These are phyloP conservation scores for Serendipita vermifera DNA, from an alignment of 768 basidiomycete genomes.

Conservation along the genomic window DNA sequence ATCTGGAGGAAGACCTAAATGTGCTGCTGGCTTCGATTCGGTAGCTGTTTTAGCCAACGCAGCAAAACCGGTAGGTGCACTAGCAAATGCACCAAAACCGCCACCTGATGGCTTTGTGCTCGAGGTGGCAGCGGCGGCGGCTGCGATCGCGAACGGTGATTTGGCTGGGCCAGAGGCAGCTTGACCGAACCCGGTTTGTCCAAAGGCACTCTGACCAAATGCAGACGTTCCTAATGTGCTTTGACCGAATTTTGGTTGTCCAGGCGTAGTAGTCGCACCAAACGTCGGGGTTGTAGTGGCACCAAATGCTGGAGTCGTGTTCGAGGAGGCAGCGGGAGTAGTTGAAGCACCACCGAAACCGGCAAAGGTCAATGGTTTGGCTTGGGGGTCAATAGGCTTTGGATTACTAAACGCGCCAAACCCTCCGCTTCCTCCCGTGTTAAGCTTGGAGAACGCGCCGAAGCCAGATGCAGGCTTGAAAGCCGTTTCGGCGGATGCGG, in stretches of 20 bases:
- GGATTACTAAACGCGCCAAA: background rate
- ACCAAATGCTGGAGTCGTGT: background rate
- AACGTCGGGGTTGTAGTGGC: background rate
- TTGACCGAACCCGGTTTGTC: conserved; percentile 22
- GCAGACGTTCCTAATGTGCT: conserved; percentile 44
- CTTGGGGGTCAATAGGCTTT: background rate
- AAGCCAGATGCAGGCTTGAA: background rate
- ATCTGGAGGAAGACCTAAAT: background rate
- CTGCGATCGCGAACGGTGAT: conserved; percentile 5
- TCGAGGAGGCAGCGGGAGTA: too few relatives aligned
- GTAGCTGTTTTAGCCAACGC: background rate
- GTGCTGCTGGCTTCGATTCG: background rate
- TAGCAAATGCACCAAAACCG: background rate
- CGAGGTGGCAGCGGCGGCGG: conserved; percentile 11
- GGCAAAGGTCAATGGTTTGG: conserved; percentile 5
- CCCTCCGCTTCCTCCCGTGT: background rate
- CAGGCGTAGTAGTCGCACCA: conserved; percentile 31
- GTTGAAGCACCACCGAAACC: background rate
- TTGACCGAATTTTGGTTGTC: conserved; percentile 27
- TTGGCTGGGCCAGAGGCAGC: conserved; percentile 14
- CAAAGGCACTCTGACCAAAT: conserved; percentile 31
- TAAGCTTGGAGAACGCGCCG: background rate
- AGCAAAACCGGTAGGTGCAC: background rate
- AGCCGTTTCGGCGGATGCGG: background rate
- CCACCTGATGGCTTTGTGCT: background rate